phyloP scores from a whole-genome alignment of 768 basidiomycete species.

The Chiua virens region DNA sequence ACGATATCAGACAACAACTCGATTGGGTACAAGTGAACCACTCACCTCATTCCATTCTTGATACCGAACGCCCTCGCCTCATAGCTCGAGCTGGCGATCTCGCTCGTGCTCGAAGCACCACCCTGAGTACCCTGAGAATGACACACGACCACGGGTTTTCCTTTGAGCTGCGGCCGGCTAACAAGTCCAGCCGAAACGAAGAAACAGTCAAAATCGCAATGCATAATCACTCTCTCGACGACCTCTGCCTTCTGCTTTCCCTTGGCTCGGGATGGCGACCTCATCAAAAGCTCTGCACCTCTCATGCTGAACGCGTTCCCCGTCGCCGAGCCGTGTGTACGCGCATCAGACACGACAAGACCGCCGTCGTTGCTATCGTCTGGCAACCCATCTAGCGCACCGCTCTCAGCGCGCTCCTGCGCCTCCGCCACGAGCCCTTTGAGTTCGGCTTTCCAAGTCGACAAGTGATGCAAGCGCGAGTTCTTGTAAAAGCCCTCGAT shows the following conservation, averaged over 20 bases:
- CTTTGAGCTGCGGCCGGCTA: constrained; percentile 74
- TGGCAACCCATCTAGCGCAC: constrained; percentile 11
- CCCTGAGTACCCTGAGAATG: constrained; percentile 83
- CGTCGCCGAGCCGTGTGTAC: not conserved
- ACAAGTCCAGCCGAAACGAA: constrained; percentile 92
- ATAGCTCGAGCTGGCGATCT: constrained; percentile 93
- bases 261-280: constrained; percentile 48
- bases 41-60: constrained; percentile 92
- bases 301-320: constrained; percentile 47
- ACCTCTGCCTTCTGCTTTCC: constrained; percentile 53
- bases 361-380: not conserved
- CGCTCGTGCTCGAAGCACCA: constrained; percentile 80
- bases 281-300: constrained; percentile 48
- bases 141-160: constrained; percentile 92
- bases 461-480: constrained; percentile 89
- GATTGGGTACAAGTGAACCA: not conserved
- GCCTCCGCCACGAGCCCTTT: constrained; percentile 77
- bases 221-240: constrained; percentile 74
- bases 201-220: constrained; percentile 95
- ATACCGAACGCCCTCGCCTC: constrained; percentile 88
- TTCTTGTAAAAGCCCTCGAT: constrained; percentile 83
- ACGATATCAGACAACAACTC: constrained; percentile 1
- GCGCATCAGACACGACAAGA: not conserved
- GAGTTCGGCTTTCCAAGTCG: constrained; percentile 91
- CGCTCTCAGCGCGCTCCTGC: constrained; percentile 64